Evolutionary conservation across 106 monocot genomes (phyloP), one percentile per base, ranked within the genome.

Genomic region (Allium sativum): DNA sequence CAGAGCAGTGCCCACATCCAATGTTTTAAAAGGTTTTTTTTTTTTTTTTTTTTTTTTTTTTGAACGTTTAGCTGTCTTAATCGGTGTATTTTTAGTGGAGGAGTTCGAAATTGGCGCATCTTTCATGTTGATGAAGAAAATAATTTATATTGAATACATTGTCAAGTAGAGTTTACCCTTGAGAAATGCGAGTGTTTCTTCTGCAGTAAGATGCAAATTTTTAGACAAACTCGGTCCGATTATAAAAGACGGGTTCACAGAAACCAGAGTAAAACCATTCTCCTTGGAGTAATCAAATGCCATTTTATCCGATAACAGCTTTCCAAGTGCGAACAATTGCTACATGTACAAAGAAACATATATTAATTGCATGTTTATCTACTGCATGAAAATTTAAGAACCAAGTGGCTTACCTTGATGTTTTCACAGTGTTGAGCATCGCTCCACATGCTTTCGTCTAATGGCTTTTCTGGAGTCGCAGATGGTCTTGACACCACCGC

Each of bases 311-410:
- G 89, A 79, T 31, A 83, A 74, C 1, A 75, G 57, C 67, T 93
- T 93, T 11, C 85, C 85, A n/a, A 83, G 44, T 6, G 83, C 40
- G 52, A 85, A 93, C 93, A 88, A 93, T 18, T 88, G 19, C 83
- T 92, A 47, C 18, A 14, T 1, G 16, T 10, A 10, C 7, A 56
- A 56, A 5, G 11, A 21, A 56, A 56, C 31, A 31, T 31, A 31
- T 31, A 5, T 31, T 31, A 3, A 31, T 31, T n/a, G n/a, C n/a
- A 31, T 31, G 31, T 31, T 31, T 31, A 31, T 2, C 31, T 5
- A 5, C 31, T 31, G 5, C 31, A 31, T 31, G 31, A 31, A 31
- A 31, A 3, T 31, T 31, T 2, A 1, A 31, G 5, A 31, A 31
- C 31, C 5, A 5, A 31, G 31, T 1, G 5, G 31, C 5, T 31